Base-by-base conservation (phyloP, 139 green algal genomes). In the Coelastrella sp. region DNA sequence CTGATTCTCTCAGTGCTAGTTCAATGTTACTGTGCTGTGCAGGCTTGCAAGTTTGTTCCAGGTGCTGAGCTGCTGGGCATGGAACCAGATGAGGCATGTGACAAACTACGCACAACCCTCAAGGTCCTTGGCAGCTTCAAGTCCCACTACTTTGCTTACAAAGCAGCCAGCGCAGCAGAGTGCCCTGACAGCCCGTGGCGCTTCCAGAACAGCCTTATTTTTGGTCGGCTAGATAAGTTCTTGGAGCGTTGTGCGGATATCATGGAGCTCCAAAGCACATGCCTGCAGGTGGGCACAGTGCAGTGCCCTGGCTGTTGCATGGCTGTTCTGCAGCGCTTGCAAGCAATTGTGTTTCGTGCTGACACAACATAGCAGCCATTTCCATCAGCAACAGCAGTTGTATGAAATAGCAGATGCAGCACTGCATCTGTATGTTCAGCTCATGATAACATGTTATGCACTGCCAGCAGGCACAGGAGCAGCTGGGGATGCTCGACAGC, bases 51-150 rank as follows among this genome's bases (percentile, higher is more conserved):
- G 90, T 97, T 95, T 89, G 74, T 95, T 68, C 91, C 96, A 86
- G 96, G 96, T 56, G 78, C 87, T 6, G 96, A 98, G 84, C 93
- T 98, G 13, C 94, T 97, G 90, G 93, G 96, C 84, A 96, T 95
- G 85, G 97, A 98, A 82, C 93, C 96, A 0, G 79, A 92, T 23
- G 97, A 99, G 85, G 96, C 97, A 16, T 95, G 97, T 3, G 96
- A 98, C 61, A 98, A 97, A 93, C 93, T 99, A 90, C 95, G 96
- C 57, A 92, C 94, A 80, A 94, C 95, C 3, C 92, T 98, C 54
- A 95, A 96, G 77, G 93, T 99, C 71, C 92, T 98, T 74, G 95
- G 93, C 73, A 92, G 95, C 23, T 98, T 99, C 94, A 99, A 98
- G 94, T 93, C 91, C 73, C 94, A 95, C 91, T 99, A 98, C 95